These are phyloP conservation scores for Acorus gramineus DNA, from an alignment of 106 monocot species.

Conservation along the genomic window DNA sequence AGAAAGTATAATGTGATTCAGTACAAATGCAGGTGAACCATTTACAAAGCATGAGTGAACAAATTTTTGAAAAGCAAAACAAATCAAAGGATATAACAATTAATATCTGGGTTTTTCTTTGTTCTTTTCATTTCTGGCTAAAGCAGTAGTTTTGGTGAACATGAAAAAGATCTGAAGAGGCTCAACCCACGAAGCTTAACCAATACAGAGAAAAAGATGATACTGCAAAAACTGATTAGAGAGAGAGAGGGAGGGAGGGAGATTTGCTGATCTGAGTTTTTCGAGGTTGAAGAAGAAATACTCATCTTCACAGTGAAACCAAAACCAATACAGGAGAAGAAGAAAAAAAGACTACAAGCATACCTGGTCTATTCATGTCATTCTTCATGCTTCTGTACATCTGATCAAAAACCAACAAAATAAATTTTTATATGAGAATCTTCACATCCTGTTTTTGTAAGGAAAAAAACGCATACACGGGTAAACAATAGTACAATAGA, in stretches of 20 bases:
- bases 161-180: too few species aligned
- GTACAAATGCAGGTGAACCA: too few species aligned
- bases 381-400: conserved; percentile 92
- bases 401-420: conserved; percentile 21
- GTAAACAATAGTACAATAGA: not conserved
- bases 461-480: not conserved
- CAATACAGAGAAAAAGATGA: too few species aligned
- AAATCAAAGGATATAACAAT: too few species aligned
- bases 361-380: conserved; percentile 65
- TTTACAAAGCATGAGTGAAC: too few species aligned
- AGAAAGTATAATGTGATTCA: too few species aligned
- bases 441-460: not conserved
- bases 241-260: not conserved
- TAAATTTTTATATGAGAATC: not conserved
- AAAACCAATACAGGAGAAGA: not conserved
- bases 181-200: too few species aligned
- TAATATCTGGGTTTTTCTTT: too few species aligned
- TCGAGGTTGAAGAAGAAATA: not conserved
- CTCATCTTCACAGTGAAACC: not conserved
- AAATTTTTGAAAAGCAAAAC: too few species aligned
- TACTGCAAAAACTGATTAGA: too few species aligned
- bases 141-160: too few species aligned
- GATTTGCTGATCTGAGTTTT: not conserved
- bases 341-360: not conserved
- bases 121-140: too few species aligned